Evolutionary conservation across 306 rosid species (phyloP), one percentile per base, ranked within the genome.

Genomic region (Vachellia pachyceras): DNA sequence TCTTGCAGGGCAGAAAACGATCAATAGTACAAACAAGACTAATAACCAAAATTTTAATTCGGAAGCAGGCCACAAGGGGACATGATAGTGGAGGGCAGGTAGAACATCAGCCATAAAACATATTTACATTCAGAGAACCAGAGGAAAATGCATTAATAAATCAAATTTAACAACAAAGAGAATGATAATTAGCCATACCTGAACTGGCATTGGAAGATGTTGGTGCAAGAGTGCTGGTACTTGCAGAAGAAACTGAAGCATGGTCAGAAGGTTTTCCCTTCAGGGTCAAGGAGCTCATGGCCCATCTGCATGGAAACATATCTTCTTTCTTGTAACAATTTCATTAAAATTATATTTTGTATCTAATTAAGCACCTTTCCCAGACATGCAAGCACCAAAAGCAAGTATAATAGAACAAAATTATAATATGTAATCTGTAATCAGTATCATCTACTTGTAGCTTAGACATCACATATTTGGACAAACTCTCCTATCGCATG

Each of bases 281-380:
- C 57, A 93, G 88, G 79, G 99, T 95, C 90, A 95, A 88, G 81
- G 99, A 95, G 89, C 99, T 95, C 99, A 95, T 93, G 50, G 99
- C 99, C 99, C 99, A 95, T 83, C 99, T 93, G 88, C 89, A 87
- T 1, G 74, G 80, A 64, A 64, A 80, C 41, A 70, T 54, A 39
- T 54, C 58, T 67, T 44, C 45, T 69, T 40, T 55, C 80, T 77
- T 79, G 72, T 75, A 73, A 14, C 78, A 69, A 67, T 40, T 25
- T 44, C 66, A 35, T 65, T 20, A 37, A 49, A 73, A 77, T 40
- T 33, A 23, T 37, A 52, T 76, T 52, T 83, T 50, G 37, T 5
- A 77, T 22, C 33, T 44, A 60, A 65, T 83, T 33, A 47, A 73
- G 63, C 10, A 40, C 29, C 67, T 75, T 69, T 45, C 49, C 64